Evolutionary conservation across 2,329 filamentous ascomycete genomes (phyloP).

Genomic region (Trichoderma lentiforme): DNA sequence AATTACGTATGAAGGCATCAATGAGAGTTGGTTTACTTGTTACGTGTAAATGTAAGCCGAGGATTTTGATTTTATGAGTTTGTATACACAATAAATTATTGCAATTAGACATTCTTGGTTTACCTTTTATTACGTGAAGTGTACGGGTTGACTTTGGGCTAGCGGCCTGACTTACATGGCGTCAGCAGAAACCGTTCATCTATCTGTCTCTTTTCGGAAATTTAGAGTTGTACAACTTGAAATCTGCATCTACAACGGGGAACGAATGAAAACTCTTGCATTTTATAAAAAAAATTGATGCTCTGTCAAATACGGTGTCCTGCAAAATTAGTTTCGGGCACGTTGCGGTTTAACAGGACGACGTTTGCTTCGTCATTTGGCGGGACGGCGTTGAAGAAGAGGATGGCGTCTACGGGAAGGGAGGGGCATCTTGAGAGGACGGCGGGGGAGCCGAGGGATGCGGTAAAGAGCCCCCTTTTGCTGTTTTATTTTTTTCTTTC

Average conservation of each 20-base stretch:
- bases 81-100: background rate
- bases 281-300: background rate
- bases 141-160: background rate
- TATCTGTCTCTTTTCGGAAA: background rate
- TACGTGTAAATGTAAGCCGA: background rate
- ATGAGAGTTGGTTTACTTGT: slow-evolving; percentile 1
- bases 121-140: background rate
- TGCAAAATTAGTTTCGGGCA: background rate
- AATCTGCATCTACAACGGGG: background rate
- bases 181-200: background rate
- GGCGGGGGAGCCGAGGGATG: slow-evolving; percentile 66
- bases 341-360: background rate
- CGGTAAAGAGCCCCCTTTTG: slow-evolving; percentile 34
- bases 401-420: background rate
- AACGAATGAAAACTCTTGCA: background rate
- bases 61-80: background rate
- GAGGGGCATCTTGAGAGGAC: slow-evolving; percentile 41
- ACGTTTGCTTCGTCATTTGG: background rate
- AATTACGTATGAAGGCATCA: background rate
- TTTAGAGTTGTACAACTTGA: background rate
- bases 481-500: background rate
- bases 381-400: background rate
- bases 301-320: background rate
- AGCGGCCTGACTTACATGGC: background rate
- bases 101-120: background rate